Conservation (phyloP, 306 rosid species). For the Crotalaria pallida region DNA sequence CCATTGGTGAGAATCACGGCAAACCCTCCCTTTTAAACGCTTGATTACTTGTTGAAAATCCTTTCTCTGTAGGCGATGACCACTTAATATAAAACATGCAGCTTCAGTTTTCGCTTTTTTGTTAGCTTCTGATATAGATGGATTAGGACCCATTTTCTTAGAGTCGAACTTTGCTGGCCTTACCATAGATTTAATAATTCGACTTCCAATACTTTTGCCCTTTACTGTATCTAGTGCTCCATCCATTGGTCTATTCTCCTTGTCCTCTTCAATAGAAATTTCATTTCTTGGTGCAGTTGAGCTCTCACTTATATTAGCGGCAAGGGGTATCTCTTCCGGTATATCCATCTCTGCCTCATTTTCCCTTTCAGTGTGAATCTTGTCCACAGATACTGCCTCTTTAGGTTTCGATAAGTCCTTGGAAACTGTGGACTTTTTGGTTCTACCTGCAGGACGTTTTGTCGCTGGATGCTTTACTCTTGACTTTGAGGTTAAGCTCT, state of each 20-base stretch:
- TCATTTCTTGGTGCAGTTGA: conserved; percentile 16
- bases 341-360: too few relatives aligned
- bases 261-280: conserved; percentile 36
- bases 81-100: conserved; percentile 62
- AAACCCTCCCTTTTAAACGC: conserved; percentile 68
- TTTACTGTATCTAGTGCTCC: conserved; percentile 21
- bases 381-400: conserved; percentile 25
- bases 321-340: too few relatives aligned
- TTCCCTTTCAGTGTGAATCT: conserved; percentile 12
- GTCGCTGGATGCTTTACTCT: conserved; percentile 34
- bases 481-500: conserved; percentile 12
- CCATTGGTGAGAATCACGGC: conserved; percentile 92
- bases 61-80: conserved; percentile 69
- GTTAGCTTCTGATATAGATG: conserved; percentile 24
- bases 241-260: conserved; percentile 62
- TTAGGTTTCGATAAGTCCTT: conserved; percentile 20
- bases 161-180: conserved; percentile 27
- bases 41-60: conserved; percentile 71
- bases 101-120: conserved; percentile 40
- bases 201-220: conserved; percentile 26
- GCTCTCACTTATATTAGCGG: not conserved
- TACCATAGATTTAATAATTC: conserved; percentile 23
- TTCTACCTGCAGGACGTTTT: conserved; percentile 32
- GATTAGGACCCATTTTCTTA: not conserved
- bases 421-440: conserved; percentile 29